phyloP scores from a whole-genome alignment of 2,329 filamentous ascomycete species.

The Monilinia fructigena region DNA sequence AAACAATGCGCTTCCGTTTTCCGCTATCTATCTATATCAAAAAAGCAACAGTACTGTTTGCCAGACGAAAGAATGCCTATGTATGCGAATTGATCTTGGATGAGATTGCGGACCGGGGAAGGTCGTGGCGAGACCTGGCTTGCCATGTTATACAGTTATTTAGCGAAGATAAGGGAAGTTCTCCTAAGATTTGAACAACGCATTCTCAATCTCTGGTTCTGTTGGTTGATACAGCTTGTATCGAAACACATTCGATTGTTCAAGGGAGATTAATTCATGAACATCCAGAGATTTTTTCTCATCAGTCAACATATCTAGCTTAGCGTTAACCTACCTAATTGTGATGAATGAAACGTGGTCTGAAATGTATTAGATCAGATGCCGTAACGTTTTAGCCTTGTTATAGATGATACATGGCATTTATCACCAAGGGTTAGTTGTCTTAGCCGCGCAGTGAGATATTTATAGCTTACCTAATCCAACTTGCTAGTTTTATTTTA shows the following conservation, averaged over 20 bases:
- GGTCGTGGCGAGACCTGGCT: background rate
- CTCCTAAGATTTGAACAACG: background rate
- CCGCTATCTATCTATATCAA: background rate
- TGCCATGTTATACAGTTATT: background rate
- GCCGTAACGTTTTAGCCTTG: background rate
- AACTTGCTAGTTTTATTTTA: background rate
- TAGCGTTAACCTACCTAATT: background rate
- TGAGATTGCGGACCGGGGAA: too few species aligned
- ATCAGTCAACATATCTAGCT: background rate
- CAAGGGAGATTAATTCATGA: background rate
- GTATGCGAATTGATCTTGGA: background rate
- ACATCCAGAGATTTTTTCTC: background rate
- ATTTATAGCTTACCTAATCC: background rate
- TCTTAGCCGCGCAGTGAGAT: background rate
- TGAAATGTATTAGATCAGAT: background rate
- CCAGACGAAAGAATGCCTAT: background rate
- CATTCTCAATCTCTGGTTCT: too few species aligned
- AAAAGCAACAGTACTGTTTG: background rate
- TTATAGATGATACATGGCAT: background rate
- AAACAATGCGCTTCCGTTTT: background rate
- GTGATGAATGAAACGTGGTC: background rate
- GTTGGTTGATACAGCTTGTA: background rate
- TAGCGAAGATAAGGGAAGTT: background rate
- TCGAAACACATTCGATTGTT: background rate
- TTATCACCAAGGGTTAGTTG: background rate